These are phyloP conservation scores for Coemansia sp. DNA, from an alignment of 192 early-diverging fungal species.

Conservation along the genomic window DNA sequence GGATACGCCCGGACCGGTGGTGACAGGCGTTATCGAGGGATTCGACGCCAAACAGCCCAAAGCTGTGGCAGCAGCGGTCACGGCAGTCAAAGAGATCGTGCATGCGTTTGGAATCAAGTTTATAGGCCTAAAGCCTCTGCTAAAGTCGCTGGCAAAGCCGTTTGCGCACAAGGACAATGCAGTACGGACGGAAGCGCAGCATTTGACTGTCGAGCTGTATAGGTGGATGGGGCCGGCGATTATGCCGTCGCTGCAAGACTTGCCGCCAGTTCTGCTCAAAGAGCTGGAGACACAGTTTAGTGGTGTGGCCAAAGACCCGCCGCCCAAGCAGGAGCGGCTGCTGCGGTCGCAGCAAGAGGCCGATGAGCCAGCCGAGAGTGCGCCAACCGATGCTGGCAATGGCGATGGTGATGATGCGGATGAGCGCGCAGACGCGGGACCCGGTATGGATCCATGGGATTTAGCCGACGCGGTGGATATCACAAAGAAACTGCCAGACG, in stretches of 20 bases:
- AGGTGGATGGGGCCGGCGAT: conserved; percentile 90
- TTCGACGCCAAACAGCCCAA: conserved; percentile 90
- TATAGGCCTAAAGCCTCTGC: conserved; percentile 76
- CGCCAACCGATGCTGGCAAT: conserved; percentile 8
- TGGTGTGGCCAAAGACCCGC: conserved; percentile 60
- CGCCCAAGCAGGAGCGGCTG: conserved; percentile 64
- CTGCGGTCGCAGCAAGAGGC: conserved; percentile 78
- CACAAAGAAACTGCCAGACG: conserved; percentile 78
- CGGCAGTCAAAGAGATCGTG: conserved; percentile 62
- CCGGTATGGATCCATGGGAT: conserved; percentile 73
- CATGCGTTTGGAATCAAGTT: conserved; percentile 79
- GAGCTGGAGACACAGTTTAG: conserved; percentile 87
- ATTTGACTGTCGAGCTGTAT: conserved; percentile 83
- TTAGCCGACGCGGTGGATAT: conserved; percentile 89
- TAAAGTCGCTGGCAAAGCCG: conserved; percentile 83
- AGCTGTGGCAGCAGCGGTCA: conserved; percentile 72
- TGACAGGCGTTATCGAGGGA: conserved; percentile 75
- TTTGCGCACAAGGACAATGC: conserved; percentile 94
- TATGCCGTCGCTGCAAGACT: conserved; percentile 70
- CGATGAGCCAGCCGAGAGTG: conserved; percentile 50
- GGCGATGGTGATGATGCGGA: conserved; percentile 28
- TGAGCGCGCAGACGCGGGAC: conserved; percentile 34
- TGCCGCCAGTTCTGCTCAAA: conserved; percentile 95
- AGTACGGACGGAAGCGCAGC: conserved; percentile 83
- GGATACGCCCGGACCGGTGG: conserved; percentile 78